phyloP scores from a whole-genome alignment of 1,284 basidiomycete genomes.

The Puccinia polysora region DNA sequence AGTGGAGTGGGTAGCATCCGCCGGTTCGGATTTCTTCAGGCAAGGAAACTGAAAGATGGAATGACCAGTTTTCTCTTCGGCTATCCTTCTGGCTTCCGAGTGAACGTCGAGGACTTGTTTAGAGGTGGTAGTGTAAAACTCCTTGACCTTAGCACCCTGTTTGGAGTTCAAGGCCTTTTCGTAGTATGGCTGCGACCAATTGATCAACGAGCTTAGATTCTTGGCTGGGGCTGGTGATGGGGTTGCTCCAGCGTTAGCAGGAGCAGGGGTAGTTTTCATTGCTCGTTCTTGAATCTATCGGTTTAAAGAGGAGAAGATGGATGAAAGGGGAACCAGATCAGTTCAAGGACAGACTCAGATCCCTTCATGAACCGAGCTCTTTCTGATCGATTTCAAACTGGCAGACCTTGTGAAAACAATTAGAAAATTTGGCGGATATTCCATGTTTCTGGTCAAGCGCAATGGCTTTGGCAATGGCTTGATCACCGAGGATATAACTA shows the following conservation, averaged over 20 bases:
- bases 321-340: too few relatives aligned
- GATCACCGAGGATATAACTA: conserved; percentile 71
- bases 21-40: background rate
- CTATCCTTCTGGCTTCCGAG: conserved; percentile 75
- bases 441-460: conserved; percentile 77
- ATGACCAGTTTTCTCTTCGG: conserved; percentile 56
- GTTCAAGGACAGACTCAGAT: too few relatives aligned
- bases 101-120: conserved; percentile 80
- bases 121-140: conserved; percentile 72
- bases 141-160: conserved; percentile 52
- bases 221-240: background rate
- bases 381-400: too few relatives aligned
- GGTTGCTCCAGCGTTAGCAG: background rate
- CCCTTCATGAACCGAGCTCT: conserved; percentile 67
- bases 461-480: conserved; percentile 75
- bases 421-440: conserved; percentile 75
- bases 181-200: conserved; percentile 62
- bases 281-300: conserved; percentile 30
- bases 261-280: background rate
- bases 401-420: conserved; percentile 66
- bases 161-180: conserved; percentile 67
- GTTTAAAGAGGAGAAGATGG: background rate
- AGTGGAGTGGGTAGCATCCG: background rate
- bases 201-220: conserved; percentile 8
- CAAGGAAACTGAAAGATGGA: conserved; percentile 20